Conservation (phyloP, 2,329 filamentous ascomycete species). For the Phaeosphaeria sp. region DNA sequence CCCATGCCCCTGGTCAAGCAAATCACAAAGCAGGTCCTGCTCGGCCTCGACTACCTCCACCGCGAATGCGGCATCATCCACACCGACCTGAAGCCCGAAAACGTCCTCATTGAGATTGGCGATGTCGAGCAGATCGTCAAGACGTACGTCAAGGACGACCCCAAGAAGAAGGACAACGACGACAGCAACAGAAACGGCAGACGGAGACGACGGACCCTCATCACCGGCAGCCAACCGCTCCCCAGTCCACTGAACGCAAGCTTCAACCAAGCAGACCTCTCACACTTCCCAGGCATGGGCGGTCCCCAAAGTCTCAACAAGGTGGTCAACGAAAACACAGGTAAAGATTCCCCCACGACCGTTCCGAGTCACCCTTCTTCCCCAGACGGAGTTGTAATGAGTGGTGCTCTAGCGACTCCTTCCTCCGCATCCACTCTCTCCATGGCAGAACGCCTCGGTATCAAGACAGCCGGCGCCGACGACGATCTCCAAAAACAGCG, state of each 20-base stretch:
- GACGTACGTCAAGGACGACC: slow-evolving; percentile 86
- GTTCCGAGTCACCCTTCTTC: slow-evolving; percentile 49
- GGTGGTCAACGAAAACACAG: slow-evolving; percentile 73
- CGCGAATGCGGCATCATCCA: slow-evolving; percentile 99
- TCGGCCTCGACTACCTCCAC: slow-evolving; percentile 95
- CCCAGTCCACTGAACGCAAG: slow-evolving; percentile 92
- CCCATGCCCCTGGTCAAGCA: slow-evolving; percentile 97
- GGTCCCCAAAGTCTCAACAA: slow-evolving; percentile 79
- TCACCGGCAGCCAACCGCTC: slow-evolving; percentile 94
- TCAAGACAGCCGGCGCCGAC: slow-evolving; percentile 60
- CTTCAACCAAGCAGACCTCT: slow-evolving; percentile 80
- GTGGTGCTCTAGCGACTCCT: slow-evolving; percentile 60
- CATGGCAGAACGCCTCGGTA: slow-evolving; percentile 65
- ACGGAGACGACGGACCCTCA: slow-evolving; percentile 86
- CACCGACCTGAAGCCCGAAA: slow-evolving; percentile 96
- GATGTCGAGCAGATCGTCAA: slow-evolving; percentile 99
- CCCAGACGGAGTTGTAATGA: slow-evolving; percentile 59
- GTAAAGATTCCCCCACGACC: slow-evolving; percentile 61
- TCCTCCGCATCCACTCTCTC: slow-evolving; percentile 56
- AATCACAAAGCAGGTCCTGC: slow-evolving; percentile 96
- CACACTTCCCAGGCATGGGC: slow-evolving; percentile 58
- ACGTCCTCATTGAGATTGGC: slow-evolving; percentile 97
- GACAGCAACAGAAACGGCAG: slow-evolving; percentile 93
- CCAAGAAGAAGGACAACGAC: slow-evolving; percentile 70
- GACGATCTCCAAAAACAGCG: slow-evolving; percentile 73